Percentiles rank a stretch among this genome's conserved stretches.
These are phyloP conservation scores for Oryza nivara DNA, from an alignment of 176 grass and related monocot genomes.

Conservation along the genomic window DNA sequence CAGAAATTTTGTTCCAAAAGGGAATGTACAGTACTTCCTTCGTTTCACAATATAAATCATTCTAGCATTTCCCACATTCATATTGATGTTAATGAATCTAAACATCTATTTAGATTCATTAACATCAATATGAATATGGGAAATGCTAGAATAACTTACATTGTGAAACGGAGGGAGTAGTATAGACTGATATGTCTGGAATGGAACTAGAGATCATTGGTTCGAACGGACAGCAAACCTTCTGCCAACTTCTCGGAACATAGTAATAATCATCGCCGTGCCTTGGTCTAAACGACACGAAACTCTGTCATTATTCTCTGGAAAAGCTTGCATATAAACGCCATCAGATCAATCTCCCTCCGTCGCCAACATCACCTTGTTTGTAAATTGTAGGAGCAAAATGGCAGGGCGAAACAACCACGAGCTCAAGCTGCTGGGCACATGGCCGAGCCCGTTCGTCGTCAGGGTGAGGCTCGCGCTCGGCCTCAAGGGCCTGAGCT, in stretches of 20 bases:
- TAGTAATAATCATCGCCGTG: not conserved
- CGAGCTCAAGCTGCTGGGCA: conserved; percentile 51
- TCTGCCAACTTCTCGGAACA: not conserved
- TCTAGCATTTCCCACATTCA: no score
- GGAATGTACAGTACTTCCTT: no score
- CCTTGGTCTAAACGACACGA: not conserved
- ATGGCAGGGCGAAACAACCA: not conserved
- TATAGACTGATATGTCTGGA: no score
- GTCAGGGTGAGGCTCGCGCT: conserved; percentile 48
- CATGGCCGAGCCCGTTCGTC: conserved; percentile 36
- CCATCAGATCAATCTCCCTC: not conserved
- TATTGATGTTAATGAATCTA: no score
- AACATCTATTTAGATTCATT: no score
- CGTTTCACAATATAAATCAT: no score
- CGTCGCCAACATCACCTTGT: not conserved
- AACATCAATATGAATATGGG: no score
- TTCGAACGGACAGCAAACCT: not conserved
- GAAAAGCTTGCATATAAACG: not conserved
- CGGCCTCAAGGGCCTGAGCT: conserved; percentile 54
- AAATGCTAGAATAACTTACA: no score
- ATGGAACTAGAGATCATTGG: not conserved
- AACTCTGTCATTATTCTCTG: not conserved
- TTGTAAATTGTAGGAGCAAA: not conserved
- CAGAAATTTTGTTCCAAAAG: no score
- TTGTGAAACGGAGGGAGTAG: no score